phyloP scores from a whole-genome alignment of 345 rosid genomes.

The Dovyalis caffra region DNA sequence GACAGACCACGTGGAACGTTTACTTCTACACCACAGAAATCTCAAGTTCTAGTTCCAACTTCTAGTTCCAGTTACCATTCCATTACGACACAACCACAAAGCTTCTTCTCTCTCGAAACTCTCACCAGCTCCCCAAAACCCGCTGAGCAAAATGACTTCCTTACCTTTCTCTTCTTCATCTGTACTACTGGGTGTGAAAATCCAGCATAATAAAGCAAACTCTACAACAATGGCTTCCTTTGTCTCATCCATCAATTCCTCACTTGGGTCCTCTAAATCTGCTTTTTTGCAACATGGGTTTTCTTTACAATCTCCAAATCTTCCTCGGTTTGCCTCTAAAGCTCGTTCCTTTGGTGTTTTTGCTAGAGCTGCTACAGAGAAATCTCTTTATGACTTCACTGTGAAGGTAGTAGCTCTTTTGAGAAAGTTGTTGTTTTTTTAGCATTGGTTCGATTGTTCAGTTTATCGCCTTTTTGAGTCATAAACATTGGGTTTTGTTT shows the following conservation, averaged over 20 bases:
- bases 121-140: background rate
- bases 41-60: background rate
- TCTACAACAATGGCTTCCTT: constrained; percentile 28
- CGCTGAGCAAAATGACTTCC: constrained; percentile 33
- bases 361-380: constrained; percentile 75
- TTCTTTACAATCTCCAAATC: constrained; percentile 29
- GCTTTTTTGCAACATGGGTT: constrained; percentile 50
- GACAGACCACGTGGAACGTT: constrained; percentile 14
- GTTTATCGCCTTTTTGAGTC: background rate
- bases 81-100: background rate
- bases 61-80: background rate
- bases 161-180: constrained; percentile 42
- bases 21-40: background rate
- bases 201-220: constrained; percentile 22
- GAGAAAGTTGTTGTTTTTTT: too few species aligned
- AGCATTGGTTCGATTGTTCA: background rate
- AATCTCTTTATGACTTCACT: constrained; percentile 64
- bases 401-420: constrained; percentile 54
- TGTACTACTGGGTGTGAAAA: constrained; percentile 19
- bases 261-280: constrained; percentile 48
- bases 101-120: background rate
- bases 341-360: constrained; percentile 40
- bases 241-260: constrained; percentile 41
- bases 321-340: constrained; percentile 38
- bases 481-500: background rate